Evolutionary conservation across 2,329 filamentous ascomycete species (phyloP).

Genomic region (Aspergillus fumigatus): DNA sequence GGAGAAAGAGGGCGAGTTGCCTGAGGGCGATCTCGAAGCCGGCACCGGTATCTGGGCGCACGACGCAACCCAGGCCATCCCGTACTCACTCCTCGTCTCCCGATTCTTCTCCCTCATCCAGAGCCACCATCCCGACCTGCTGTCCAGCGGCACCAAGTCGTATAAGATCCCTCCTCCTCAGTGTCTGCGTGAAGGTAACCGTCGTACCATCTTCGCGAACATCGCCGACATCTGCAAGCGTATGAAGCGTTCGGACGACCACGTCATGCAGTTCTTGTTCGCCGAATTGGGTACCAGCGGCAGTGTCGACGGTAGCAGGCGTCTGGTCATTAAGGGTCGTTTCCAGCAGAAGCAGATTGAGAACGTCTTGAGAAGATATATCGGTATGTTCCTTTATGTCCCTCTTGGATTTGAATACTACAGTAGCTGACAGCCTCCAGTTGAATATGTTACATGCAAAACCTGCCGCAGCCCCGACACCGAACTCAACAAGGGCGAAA

Average conservation of each 20-base stretch:
- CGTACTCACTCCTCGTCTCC: slow-evolving; percentile 77
- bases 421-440: slow-evolving; percentile 35
- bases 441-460: slow-evolving; percentile 99
- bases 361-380: slow-evolving; percentile 92
- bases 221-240: slow-evolving; percentile 98
- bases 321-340: slow-evolving; percentile 96
- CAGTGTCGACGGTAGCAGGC: slow-evolving; percentile 86
- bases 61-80: slow-evolving; percentile 70
- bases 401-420: background rate
- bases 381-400: slow-evolving; percentile 58
- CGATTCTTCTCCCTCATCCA: slow-evolving; percentile 94
- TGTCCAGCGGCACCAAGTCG: slow-evolving; percentile 80
- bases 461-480: slow-evolving; percentile 94
- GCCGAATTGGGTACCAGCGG: slow-evolving; percentile 96
- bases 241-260: slow-evolving; percentile 98
- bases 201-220: slow-evolving; percentile 99
- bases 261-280: slow-evolving; percentile 95
- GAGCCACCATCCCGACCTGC: slow-evolving; percentile 94
- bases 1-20: slow-evolving; percentile 53
- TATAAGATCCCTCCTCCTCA: slow-evolving; percentile 99
- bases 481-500: slow-evolving; percentile 97
- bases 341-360: slow-evolving; percentile 99
- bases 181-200: slow-evolving; percentile 99
- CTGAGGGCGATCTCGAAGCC: slow-evolving; percentile 72
- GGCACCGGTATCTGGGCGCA: slow-evolving; percentile 90